Evolutionary conservation across 2,329 filamentous ascomycete species (phyloP).

Genomic region (Purpureocillium takamizusanense): DNA sequence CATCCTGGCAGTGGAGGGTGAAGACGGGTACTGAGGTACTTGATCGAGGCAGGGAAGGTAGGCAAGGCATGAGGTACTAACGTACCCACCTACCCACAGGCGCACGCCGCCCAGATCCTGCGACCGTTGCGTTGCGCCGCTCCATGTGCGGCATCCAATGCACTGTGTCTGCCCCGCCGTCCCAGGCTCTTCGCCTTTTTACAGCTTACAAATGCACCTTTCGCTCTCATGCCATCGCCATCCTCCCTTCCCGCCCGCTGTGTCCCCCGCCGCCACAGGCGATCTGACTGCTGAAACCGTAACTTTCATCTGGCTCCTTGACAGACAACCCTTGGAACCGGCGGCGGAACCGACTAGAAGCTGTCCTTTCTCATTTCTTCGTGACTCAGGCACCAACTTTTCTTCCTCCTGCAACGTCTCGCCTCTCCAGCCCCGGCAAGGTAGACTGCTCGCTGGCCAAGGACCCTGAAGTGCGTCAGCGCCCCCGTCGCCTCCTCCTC

Average conservation of each 20-base stretch:
- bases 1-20: too few species aligned
- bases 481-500: neutral
- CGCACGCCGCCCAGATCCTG: too few species aligned
- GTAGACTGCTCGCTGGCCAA: too few species aligned
- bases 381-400: conserved; percentile 27
- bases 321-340: neutral
- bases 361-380: conserved; percentile 11
- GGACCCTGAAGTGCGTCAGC: conserved; percentile 2
- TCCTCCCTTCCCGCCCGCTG: neutral
- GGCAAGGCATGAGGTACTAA: too few species aligned
- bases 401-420: conserved; percentile 2
- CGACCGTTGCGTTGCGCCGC: too few species aligned
- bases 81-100: too few species aligned
- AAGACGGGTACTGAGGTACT: too few species aligned
- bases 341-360: conserved; percentile 17
- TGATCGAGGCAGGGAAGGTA: too few species aligned
- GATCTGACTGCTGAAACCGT: too few species aligned
- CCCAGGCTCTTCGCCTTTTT: neutral
- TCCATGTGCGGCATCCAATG: too few species aligned
- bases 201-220: conserved; percentile 3
- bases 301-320: neutral
- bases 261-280: neutral
- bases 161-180: too few species aligned
- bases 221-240: neutral
- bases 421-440: too few species aligned